Evolutionary conservation across 768 basidiomycete species (phyloP).

Genomic region (Collybia sp.): DNA sequence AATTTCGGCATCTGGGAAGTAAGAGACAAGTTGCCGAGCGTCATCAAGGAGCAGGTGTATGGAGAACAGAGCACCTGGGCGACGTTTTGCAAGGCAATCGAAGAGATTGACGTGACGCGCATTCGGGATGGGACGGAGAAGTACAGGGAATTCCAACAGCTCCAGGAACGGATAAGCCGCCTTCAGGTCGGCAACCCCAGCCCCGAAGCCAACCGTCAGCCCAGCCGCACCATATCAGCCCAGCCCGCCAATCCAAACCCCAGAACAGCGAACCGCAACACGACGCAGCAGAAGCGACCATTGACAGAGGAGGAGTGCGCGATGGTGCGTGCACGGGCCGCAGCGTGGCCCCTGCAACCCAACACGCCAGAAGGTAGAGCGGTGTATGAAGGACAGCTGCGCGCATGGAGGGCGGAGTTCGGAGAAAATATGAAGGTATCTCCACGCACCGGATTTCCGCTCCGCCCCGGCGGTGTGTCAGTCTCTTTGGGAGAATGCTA

Average conservation of each 20-base stretch:
- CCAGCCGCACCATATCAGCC: background rate
- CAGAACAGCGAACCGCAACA: background rate
- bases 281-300: background rate
- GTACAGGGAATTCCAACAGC: background rate
- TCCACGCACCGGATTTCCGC: background rate
- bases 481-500: background rate
- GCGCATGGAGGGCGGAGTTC: background rate
- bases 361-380: background rate
- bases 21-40: background rate
- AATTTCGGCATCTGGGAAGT: background rate
- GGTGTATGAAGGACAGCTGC: background rate
- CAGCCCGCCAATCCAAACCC: background rate
- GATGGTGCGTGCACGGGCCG: background rate
- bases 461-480: background rate
- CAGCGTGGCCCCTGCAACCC: background rate
- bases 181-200: background rate
- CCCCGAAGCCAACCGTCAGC: background rate
- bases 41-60: background rate
- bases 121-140: background rate
- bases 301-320: background rate
- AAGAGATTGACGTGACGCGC: background rate
- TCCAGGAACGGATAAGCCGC: background rate
- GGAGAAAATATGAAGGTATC: background rate
- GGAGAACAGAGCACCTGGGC: background rate
- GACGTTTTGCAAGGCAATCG: background rate